These are phyloP conservation scores for Plasmodium cynomolgi DNA, from an alignment of 169 alveolate species.

Conservation along the genomic window DNA sequence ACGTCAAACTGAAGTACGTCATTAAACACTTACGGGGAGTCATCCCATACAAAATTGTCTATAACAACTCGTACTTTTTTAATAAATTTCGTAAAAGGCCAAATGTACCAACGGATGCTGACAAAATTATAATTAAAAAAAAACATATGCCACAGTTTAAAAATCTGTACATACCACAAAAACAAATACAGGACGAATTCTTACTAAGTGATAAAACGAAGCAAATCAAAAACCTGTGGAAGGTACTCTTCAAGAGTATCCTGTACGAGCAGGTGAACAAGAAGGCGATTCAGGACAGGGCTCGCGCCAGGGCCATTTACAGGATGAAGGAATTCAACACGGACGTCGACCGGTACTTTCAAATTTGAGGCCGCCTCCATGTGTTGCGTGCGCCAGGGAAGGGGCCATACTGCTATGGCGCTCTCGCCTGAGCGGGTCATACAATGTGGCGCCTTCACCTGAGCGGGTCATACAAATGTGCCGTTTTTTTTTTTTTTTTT, in stretches of 20 bases:
- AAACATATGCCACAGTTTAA: constrained; percentile 15
- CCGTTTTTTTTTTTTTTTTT: not conserved
- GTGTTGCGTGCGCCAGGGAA: not conserved
- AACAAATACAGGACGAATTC: constrained; percentile 48
- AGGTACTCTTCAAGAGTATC: constrained; percentile 58
- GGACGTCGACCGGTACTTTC: constrained; percentile 31
- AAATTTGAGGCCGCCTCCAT: not conserved
- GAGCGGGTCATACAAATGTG: not conserved
- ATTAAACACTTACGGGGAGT: constrained; percentile 23
- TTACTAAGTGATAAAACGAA: constrained; percentile 33
- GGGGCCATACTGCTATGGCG: not conserved
- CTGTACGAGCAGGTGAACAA: constrained; percentile 43
- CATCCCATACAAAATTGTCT: constrained; percentile 51
- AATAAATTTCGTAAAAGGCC: constrained; percentile 34
- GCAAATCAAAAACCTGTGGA: constrained; percentile 73
- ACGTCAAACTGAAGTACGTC: constrained; percentile 23
- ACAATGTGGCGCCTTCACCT: not conserved
- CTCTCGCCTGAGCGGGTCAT: not conserved
- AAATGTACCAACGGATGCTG: constrained; percentile 25
- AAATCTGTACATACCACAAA: constrained; percentile 49
- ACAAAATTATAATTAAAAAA: constrained; percentile 45
- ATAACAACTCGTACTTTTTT: constrained; percentile 52
- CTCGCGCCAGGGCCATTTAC: constrained; percentile 14
- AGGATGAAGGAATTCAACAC: constrained; percentile 29
- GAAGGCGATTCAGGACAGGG: not conserved